Base-by-base conservation (phyloP, 495 filamentous ascomycete genomes). In the Lophiostoma macrostomum region DNA sequence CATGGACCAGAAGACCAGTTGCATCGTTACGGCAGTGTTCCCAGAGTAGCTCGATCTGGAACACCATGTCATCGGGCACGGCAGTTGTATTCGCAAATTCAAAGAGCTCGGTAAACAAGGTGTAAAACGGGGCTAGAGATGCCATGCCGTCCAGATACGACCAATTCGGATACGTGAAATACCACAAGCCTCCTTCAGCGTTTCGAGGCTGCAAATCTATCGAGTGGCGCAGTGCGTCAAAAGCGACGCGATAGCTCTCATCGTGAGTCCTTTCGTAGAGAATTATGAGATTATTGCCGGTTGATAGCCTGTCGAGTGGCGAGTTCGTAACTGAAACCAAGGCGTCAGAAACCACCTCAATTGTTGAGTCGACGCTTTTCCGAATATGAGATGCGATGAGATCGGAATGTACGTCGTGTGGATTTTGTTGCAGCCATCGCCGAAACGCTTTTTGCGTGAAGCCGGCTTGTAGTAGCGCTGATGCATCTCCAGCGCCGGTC, bases 111-210 rank as follows among this genome's bases (percentile, higher is more conserved):
- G 29, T 8, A 0, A 73, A 78, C n/a, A 69, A 60, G 0, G 73
- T 68, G 22, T 71, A 74, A 57, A 80, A 82, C 3, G 76, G 74
- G 2, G 70, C 60, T 3, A 75, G 70, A 64, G 78, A 78, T 67
- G 73, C 81, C 31, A 79, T 71, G 1, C 78, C 78, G 44, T 80
- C 79, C 0, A 81, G 69, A 70, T 78, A 82, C 74, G 78, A 79
- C 63, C 79, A 78, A 31, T 82, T 67, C 0, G 74, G 74, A 37
- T 80, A 81, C 0, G 64, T 70, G 8, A 71, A 73, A 36, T 79
- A 78, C 79, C 78, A 80, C 48, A 76, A 75, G 1, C 78, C 78
- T n/a, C 74, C 67, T 58, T 57, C 53, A 4, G 64, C 28, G 35
- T 78, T 82, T 12, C 72, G 65, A 2, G 71, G 71, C 29, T 81